These are phyloP conservation scores for Lepidium didymum DNA, from an alignment of 345 rosid species.

Conservation along the genomic window DNA sequence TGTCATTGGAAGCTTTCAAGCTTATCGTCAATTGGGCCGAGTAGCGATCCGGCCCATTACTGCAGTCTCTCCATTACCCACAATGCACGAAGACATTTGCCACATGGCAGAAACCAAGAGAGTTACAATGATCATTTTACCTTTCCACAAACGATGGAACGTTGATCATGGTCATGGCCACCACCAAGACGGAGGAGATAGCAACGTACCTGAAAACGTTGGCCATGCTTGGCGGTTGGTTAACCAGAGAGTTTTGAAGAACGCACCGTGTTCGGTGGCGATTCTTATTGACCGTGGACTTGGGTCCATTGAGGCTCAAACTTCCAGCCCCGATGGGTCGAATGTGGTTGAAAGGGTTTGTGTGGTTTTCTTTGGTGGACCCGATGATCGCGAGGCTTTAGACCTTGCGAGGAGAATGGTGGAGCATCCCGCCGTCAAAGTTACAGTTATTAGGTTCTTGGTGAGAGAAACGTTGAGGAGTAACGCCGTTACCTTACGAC, in stretches of 20 bases:
- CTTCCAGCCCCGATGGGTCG: constrained; percentile 4
- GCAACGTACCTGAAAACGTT: constrained; percentile 38
- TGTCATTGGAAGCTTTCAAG: constrained; percentile 52
- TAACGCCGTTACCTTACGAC: constrained; percentile 32
- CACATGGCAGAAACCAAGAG: constrained; percentile 65
- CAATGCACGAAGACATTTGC: constrained; percentile 82
- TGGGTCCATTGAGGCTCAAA: constrained; percentile 33
- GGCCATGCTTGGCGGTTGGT: constrained; percentile 84
- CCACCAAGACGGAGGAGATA: constrained; percentile 28
- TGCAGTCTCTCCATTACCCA: constrained; percentile 46
- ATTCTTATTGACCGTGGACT: constrained; percentile 82
- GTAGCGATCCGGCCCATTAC: constrained; percentile 60
- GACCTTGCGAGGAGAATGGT: constrained; percentile 74
- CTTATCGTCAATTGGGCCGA: constrained; percentile 64
- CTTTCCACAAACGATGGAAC: constrained; percentile 71
- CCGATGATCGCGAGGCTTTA: constrained; percentile 74
- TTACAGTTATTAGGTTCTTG: constrained; percentile 45
- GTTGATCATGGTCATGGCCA: constrained; percentile 30
- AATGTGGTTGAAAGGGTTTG: constrained; percentile 44
- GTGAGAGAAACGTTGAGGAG: constrained; percentile 28
- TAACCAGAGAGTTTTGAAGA: constrained; percentile 57
- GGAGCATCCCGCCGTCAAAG: constrained; percentile 54
- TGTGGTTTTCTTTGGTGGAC: constrained; percentile 66
- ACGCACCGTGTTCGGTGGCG: constrained; percentile 71
- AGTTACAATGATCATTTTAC: constrained; percentile 55